phyloP scores from a whole-genome alignment of 1,284 basidiomycete species.

The Fistulina hepatica region DNA sequence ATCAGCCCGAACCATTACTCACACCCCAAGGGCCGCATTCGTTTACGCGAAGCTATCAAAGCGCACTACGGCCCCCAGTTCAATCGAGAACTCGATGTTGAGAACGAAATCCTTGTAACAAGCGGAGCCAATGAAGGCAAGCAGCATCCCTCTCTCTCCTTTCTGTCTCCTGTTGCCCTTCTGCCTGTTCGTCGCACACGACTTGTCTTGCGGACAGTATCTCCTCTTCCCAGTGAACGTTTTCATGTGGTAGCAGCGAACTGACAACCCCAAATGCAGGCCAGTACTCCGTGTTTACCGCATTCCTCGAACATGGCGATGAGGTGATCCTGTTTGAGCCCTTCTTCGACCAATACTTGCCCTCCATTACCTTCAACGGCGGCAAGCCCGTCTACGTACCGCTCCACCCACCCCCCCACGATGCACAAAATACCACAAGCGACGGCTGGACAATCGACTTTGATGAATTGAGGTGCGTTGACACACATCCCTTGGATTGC shows the following conservation, averaged over 20 bases:
- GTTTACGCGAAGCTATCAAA: conserved; percentile 79
- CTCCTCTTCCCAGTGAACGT: background rate
- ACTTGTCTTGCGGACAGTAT: conserved; percentile 1
- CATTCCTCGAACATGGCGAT: conserved; percentile 83
- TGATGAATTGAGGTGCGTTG: conserved; percentile 65
- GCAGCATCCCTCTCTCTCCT: conserved; percentile 9
- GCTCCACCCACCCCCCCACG: conserved; percentile 69
- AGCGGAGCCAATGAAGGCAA: conserved; percentile 93
- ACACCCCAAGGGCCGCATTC: conserved; percentile 78
- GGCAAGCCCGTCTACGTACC: conserved; percentile 93
- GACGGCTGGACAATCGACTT: conserved; percentile 83
- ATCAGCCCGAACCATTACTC: conserved; percentile 82
- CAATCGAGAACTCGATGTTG: conserved; percentile 66
- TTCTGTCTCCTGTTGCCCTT: background rate
- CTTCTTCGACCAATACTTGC: conserved; percentile 95
- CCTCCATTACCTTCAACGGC: conserved; percentile 86
- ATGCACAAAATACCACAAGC: conserved; percentile 48
- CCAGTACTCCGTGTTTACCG: conserved; percentile 82
- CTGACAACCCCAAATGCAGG: conserved; percentile 34
- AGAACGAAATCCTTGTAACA: conserved; percentile 87
- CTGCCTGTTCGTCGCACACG: background rate
- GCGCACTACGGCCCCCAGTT: conserved; percentile 67
- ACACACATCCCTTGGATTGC: background rate
- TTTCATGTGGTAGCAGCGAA: conserved; percentile 1
- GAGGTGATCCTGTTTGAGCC: conserved; percentile 99